Evolutionary conservation across 1,139 yeast species (phyloP).

Genomic region (Blastobotrys aristatus): DNA sequence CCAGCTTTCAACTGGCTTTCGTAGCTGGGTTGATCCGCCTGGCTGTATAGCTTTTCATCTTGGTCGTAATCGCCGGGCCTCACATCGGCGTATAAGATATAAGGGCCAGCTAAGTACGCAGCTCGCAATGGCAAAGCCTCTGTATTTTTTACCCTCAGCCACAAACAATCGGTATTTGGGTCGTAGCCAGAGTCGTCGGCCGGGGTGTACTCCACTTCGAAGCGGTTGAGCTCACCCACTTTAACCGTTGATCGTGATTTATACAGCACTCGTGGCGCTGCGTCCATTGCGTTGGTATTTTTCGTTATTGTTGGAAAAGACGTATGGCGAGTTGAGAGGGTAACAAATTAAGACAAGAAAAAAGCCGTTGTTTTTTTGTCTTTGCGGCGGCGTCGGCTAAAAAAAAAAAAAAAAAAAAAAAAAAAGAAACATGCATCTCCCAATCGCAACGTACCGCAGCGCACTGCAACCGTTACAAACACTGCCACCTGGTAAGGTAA

Average conservation of each 20-base stretch:
- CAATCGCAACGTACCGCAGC: no score
- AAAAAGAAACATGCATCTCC: no score
- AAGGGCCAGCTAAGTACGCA: slow-evolving; percentile 88
- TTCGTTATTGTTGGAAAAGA: no score
- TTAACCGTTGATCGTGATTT: slow-evolving; percentile 41
- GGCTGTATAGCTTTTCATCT: slow-evolving; percentile 49
- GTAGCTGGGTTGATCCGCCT: slow-evolving; percentile 69
- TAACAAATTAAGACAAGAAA: no score
- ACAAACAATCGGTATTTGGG: slow-evolving; percentile 32
- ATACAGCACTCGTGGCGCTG: slow-evolving; percentile 31
- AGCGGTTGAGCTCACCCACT: slow-evolving; percentile 57
- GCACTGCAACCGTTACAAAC: no score
- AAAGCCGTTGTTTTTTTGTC: no score
- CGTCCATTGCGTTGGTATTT: no score
- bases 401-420: no score
- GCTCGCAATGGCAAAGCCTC: slow-evolving; percentile 78
- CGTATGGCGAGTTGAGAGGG: no score
- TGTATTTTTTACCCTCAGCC: slow-evolving; percentile 66
- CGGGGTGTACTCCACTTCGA: slow-evolving; percentile 43
- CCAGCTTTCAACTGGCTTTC: slow-evolving; percentile 76
- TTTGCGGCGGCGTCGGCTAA: no score
- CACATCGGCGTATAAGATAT: slow-evolving; percentile 79
- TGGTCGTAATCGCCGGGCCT: slow-evolving; percentile 59
- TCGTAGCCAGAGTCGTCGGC: slow-evolving; percentile 11
- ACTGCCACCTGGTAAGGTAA: no score